Conservation (phyloP, 2,329 filamentous ascomycete genomes). For the Colletotrichum agaves region DNA sequence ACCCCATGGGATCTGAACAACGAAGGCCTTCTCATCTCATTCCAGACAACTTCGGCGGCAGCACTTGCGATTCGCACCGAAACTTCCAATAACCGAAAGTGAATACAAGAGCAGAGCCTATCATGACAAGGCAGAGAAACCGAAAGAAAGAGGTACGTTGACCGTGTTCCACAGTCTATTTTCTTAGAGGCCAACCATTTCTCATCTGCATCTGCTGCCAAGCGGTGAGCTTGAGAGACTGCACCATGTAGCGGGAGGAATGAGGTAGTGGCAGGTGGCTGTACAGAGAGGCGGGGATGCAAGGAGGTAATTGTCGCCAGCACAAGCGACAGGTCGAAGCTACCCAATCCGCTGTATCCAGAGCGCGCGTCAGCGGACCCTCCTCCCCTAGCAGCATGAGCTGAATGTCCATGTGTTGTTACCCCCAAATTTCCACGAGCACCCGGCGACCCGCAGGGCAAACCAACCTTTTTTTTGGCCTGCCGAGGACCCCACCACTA, state of each 20-base stretch:
- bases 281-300: slow-evolving; percentile 9
- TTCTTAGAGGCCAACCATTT: not conserved
- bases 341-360: slow-evolving; percentile 19
- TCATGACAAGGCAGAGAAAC: too few relatives aligned
- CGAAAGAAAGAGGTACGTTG: too few relatives aligned
- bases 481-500: slow-evolving; percentile 32
- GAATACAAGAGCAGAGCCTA: too few relatives aligned
- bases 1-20: too few relatives aligned
- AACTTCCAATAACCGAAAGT: too few relatives aligned
- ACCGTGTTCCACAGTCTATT: too few relatives aligned
- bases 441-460: slow-evolving; percentile 4
- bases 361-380: slow-evolving; percentile 17
- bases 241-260: not conserved
- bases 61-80: too few relatives aligned
- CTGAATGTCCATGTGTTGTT: slow-evolving; percentile 1
- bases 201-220: not conserved
- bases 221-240: not conserved
- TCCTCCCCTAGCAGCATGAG: slow-evolving; percentile 1
- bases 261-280: not conserved
- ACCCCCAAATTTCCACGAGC: slow-evolving; percentile 19
- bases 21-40: too few relatives aligned
- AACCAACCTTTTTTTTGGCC: slow-evolving; percentile 13
- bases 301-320: slow-evolving; percentile 15
- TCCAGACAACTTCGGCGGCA: too few relatives aligned
- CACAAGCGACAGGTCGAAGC: not conserved